A percentile compares a stretch with the other conserved stretches of the same genome.
Conservation (phyloP, 2,329 filamentous ascomycete genomes). For the Fusarium agapanthi region DNA sequence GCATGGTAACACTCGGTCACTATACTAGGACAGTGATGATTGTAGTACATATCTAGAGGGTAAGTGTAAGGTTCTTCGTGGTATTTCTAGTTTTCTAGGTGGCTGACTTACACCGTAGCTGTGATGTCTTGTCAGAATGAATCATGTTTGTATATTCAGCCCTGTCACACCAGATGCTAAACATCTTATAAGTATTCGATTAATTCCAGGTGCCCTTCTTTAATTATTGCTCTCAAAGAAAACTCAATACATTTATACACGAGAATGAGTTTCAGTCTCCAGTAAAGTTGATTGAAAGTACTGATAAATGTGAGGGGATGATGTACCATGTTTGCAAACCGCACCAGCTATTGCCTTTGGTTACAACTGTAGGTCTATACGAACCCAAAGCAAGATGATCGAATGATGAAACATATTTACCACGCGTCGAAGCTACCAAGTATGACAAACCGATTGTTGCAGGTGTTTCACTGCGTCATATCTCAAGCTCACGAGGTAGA, state of each 20-base stretch:
- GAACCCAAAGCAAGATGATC: not conserved
- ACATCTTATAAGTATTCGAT: not conserved
- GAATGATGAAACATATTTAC: not conserved
- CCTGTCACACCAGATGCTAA: not conserved
- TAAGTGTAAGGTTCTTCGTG: too few species aligned
- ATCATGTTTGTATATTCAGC: not conserved
- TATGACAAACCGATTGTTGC: not conserved
- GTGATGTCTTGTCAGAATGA: not conserved
- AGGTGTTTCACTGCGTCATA: conserved; percentile 1
- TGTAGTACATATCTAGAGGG: not conserved
- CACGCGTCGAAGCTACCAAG: not conserved
- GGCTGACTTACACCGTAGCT: not conserved
- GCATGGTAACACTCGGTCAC: not conserved
- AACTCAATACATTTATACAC: not conserved
- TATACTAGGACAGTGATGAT: not conserved
- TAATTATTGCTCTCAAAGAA: too few species aligned
- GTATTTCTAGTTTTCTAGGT: not conserved
- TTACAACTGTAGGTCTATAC: not conserved
- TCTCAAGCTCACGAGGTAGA: not conserved
- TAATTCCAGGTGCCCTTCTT: not conserved
- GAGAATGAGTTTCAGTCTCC: not conserved
- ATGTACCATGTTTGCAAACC: not conserved
- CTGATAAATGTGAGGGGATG: not conserved
- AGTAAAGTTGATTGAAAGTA: not conserved
- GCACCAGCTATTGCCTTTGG: not conserved